A percentile compares a stretch with the other conserved stretches of the same genome.
Conservation (phyloP, 805 yeast genomes). For the Yarrowia alimentaria region DNA sequence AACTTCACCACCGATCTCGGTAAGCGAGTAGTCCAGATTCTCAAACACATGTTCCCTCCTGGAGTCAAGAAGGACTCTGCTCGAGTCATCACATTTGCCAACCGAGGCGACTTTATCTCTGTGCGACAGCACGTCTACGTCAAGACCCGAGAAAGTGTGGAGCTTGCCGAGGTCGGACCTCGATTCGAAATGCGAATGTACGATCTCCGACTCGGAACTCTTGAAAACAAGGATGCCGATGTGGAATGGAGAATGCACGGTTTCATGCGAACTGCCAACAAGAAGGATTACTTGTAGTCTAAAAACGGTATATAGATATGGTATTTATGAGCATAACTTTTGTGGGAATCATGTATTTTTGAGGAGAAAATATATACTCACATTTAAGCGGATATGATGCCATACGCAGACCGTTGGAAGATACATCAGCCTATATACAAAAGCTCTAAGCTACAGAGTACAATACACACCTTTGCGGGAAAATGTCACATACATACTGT, state of each 20-base stretch:
- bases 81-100: constrained; percentile 89
- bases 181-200: constrained; percentile 93
- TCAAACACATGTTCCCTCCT: constrained; percentile 91
- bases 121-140: constrained; percentile 96
- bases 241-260: constrained; percentile 96
- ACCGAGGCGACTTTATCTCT: constrained; percentile 85
- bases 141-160: constrained; percentile 81
- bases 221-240: constrained; percentile 95
- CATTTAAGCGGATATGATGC: too few species aligned
- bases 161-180: constrained; percentile 97
- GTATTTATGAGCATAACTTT: constrained; percentile 16
- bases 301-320: constrained; percentile 9
- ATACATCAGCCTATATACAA: too few species aligned
- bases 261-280: constrained; percentile 90
- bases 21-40: constrained; percentile 69
- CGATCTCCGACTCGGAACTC: constrained; percentile 82
- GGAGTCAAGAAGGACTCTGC: constrained; percentile 91
- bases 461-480: too few species aligned
- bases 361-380: too few species aligned
- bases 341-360: neutral
- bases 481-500: too few species aligned
- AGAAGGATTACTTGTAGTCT: constrained; percentile 75
- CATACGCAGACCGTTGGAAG: too few species aligned
- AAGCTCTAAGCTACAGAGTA: too few species aligned
- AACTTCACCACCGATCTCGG: constrained; percentile 82